Base-by-base conservation (phyloP, 2,329 filamentous ascomycete genomes). In the Trichoderma sp. region DNA sequence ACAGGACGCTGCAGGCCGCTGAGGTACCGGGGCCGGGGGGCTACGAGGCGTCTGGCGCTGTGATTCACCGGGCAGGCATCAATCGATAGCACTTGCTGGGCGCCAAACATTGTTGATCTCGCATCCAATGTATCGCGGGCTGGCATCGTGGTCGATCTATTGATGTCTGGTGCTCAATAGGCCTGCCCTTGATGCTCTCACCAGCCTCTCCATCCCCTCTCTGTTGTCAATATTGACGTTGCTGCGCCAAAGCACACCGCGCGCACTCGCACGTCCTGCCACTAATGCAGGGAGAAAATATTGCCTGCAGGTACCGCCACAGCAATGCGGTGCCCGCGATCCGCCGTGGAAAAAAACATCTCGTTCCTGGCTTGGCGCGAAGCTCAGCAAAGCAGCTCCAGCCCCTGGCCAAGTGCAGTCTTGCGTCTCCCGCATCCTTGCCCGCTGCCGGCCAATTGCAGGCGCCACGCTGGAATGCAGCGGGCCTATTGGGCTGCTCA, bases 401-500 rank as follows among this genome's bases (percentile, higher is more conserved):
- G 31, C 65, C 65, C 65, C 65, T 60, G 37, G 57, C 56, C 27
- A 33, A 33, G 35, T 49, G 47, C 43, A 43, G 37, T 67, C 63
- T 61, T 60, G 56, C 43, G 65, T 24, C 16, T 60, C n/a, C n/a
- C 33, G 43, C 24, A 37, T 31, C 58, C 66, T 47, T 62, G 68
- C 31, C 56, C 11, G 49, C 56, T 57, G 60, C 62, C 31, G 53
- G 40, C 69, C 65, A 70, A 71, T 71, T 40, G 56, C 60, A 55
- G 65, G 56, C 40, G 13, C n/a, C 53, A 59, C 35, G 56, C 62
- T 67, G 70, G 70, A 70, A 70, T 70, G 69, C 55, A 40, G 43
- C 40, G 37, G 47, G 64, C 64, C 60, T 47, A 70, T 70, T 71
- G 70, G 70, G 29, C 55, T 53, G 37, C 21, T 29, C 43, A 58